Conservation (phyloP, 2,329 filamentous ascomycete genomes). For the Elsinoe arachidis region DNA sequence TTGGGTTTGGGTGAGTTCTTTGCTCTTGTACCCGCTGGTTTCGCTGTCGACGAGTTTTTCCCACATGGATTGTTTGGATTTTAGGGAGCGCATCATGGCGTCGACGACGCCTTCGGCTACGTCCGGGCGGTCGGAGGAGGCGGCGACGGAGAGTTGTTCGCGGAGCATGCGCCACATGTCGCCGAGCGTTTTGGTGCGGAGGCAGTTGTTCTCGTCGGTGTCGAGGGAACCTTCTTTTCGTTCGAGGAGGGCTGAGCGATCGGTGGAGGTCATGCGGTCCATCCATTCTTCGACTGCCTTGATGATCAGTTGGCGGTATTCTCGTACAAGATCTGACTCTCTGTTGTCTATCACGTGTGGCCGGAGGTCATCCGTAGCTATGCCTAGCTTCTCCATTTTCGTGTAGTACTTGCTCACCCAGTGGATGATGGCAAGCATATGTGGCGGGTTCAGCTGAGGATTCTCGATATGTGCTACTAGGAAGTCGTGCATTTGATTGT, state of each 20-base stretch:
- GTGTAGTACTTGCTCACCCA: conserved; percentile 95
- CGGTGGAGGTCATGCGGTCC: conserved; percentile 77
- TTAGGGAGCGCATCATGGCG: conserved; percentile 84
- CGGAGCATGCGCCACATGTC: conserved; percentile 97
- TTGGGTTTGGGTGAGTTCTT: conserved; percentile 39
- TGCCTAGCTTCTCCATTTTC: conserved; percentile 87
- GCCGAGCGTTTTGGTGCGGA: conserved; percentile 82
- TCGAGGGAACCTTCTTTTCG: conserved; percentile 75
- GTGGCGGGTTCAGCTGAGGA: conserved; percentile 70
- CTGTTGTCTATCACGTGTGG: conserved; percentile 87
- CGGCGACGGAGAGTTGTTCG: conserved; percentile 81
- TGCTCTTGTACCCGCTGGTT: conserved; percentile 59
- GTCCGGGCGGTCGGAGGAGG: conserved; percentile 75
- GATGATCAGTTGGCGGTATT: conserved; percentile 92
- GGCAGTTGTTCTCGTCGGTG: conserved; percentile 78
- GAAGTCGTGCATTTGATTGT: conserved; percentile 91
- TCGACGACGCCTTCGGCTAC: conserved; percentile 93
- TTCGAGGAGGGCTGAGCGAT: conserved; percentile 71
- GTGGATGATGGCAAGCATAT: conserved; percentile 84
- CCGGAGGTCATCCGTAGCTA: conserved; percentile 63
- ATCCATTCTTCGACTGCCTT: conserved; percentile 96
- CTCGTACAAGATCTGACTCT: conserved; percentile 80
- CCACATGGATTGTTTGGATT: conserved; percentile 74
- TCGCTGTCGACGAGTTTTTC: conserved; percentile 84
- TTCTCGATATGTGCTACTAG: conserved; percentile 76